Evolutionary conservation across 2,329 filamentous ascomycete genomes (phyloP).

Genomic region (Madurella fahalii): DNA sequence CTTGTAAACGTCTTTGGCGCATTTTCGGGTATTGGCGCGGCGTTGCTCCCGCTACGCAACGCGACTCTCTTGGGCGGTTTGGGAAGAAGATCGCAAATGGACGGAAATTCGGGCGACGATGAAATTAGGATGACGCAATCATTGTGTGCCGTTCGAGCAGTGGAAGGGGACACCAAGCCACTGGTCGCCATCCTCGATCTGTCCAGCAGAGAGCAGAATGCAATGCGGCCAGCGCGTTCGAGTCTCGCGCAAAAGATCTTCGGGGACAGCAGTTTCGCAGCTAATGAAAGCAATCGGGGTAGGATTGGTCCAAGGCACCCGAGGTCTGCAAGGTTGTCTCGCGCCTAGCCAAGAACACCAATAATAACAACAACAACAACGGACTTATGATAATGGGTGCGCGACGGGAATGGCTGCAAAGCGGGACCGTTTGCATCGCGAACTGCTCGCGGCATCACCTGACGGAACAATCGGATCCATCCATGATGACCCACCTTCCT

Average conservation of each 20-base stretch:
- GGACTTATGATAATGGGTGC: too few relatives aligned
- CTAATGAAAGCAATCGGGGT: neutral
- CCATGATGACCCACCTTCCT: constrained; percentile 4
- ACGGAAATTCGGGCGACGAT: constrained; percentile 54
- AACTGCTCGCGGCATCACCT: constrained; percentile 27
- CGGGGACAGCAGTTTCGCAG: constrained; percentile 11
- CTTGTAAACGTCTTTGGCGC: constrained; percentile 39
- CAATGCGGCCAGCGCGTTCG: constrained; percentile 32
- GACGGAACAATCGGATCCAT: constrained; percentile 25
- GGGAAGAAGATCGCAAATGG: constrained; percentile 45
- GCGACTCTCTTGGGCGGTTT: constrained; percentile 33
- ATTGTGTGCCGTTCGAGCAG: constrained; percentile 17
- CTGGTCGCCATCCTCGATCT: constrained; percentile 32
- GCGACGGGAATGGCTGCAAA: neutral
- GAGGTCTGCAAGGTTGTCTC: neutral
- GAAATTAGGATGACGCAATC: constrained; percentile 36
- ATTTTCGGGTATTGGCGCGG: constrained; percentile 35
- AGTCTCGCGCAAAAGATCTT: neutral
- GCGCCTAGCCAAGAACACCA: constrained; percentile 9
- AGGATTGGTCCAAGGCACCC: neutral
- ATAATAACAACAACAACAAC: neutral
- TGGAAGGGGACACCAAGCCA: constrained; percentile 26
- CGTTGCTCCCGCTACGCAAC: constrained; percentile 36
- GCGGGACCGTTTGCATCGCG: constrained; percentile 12
- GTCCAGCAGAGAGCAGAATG: constrained; percentile 26